Evolutionary conservation across 805 yeast species (phyloP).

Genomic region (Candida suzukii): DNA sequence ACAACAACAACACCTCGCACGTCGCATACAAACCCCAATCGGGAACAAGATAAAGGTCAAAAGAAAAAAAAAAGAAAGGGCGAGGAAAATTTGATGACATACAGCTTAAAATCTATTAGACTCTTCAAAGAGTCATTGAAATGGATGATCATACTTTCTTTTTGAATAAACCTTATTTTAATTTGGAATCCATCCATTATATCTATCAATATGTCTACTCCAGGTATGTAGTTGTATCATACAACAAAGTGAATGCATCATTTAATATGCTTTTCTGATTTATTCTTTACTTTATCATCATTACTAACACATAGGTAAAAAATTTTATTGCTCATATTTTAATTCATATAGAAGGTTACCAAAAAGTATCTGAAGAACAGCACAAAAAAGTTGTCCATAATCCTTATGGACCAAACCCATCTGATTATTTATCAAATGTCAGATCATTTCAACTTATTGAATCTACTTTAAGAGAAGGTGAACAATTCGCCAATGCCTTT

Average conservation of each 20-base stretch:
- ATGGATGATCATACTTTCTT: neutral
- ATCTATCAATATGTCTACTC: neutral
- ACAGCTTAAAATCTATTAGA: neutral
- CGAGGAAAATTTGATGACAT: neutral
- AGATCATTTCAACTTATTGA: constrained; percentile 85
- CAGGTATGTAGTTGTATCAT: constrained; percentile 1
- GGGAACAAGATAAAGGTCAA: neutral
- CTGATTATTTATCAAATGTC: constrained; percentile 87
- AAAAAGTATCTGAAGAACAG: constrained; percentile 40
- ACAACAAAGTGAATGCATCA: too few species aligned
- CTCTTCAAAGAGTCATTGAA: neutral
- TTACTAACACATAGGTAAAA: too few species aligned
- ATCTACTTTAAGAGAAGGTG: constrained; percentile 96
- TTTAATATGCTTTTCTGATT: too few species aligned
- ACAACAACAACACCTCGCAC: too few species aligned
- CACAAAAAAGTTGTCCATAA: constrained; percentile 36
- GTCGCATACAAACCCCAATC: neutral
- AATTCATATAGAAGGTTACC: constrained; percentile 25
- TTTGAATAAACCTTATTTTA: too few species aligned
- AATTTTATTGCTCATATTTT: neutral
- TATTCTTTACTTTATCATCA: too few species aligned
- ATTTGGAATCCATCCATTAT: too few species aligned
- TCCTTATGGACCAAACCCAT: constrained; percentile 95
- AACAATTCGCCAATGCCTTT: constrained; percentile 96
- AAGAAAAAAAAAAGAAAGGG: neutral